Evolutionary conservation across 2,329 filamentous ascomycete species (phyloP), one percentile per base, ranked within the genome.

Genomic region (Botrytis medusae): DNA sequence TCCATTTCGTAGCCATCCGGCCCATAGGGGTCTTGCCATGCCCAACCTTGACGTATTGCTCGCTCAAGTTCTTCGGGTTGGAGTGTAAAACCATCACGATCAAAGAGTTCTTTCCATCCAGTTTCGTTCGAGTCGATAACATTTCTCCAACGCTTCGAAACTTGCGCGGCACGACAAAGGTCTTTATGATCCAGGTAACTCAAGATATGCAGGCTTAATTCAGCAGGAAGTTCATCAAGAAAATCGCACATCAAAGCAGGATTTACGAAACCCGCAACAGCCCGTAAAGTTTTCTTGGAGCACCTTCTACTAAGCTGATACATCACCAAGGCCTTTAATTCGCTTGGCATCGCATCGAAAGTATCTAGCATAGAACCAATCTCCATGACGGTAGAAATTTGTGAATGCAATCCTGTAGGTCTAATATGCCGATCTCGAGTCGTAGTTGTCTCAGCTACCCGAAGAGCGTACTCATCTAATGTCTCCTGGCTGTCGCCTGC

Each of bases 221-320:
- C 96, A 0, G 92, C 85, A 2, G 96, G 96, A 1, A 99, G 86
- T 74, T 93, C 89, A 75, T 89, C 89, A 68, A 99, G 85, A 75
- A 98, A 98, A 81, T 99, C 96, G 80, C 94, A 97, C 82, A 97
- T 98, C 73, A 99, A 84, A 0, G 95, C 94, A 12, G 96, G 96
- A 79, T 97, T 98, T 76, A 99, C 95, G 22, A 94, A 91, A 77
- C 94, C 91, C 51, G 95, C 94, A 72, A 99, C 91, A 72, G 97
- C 91, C 79, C 96, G 94, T 8, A 99, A 86, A 0, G 95, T 97
- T 60, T 94, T 92, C 77, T 97, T 92, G 9, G 94, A 90, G 80
- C 95, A 98, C 64, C 96, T 89, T 73, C 93, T 91, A 40, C 99
- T 87, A 72, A 99, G 90, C 81, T 99, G 95, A 81, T 97, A 98